phyloP scores from a whole-genome alignment of 2,329 filamentous ascomycete genomes.

The Elsinoe necatrix region DNA sequence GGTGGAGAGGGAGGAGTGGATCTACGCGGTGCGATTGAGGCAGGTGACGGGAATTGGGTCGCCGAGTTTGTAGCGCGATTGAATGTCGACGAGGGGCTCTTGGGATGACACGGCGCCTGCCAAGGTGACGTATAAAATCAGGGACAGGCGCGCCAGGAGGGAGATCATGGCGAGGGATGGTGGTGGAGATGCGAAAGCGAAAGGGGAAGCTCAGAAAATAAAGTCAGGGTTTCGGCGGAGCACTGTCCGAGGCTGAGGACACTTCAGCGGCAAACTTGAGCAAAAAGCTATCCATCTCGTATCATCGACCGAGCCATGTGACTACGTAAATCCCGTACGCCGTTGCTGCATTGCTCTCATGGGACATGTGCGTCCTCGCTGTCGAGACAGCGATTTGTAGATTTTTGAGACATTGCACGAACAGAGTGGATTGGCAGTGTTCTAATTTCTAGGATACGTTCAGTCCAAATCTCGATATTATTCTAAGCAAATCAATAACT shows the following conservation, averaged over 20 bases:
- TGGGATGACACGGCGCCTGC: slow-evolving; percentile 35
- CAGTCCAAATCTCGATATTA: too few species aligned
- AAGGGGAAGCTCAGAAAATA: slow-evolving; percentile 1
- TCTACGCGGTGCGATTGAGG: slow-evolving; percentile 45
- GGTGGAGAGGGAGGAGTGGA: slow-evolving; percentile 7
- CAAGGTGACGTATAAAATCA: slow-evolving; percentile 29
- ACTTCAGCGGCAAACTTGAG: too few species aligned
- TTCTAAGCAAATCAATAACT: too few species aligned
- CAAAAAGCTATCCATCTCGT: not conserved
- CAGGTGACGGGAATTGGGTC: slow-evolving; percentile 45
- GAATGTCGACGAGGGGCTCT: slow-evolving; percentile 32
- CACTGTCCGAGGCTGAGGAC: not conserved
- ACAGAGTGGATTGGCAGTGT: too few species aligned
- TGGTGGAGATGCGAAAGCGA: not conserved
- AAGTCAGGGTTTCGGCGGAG: slow-evolving; percentile 1
- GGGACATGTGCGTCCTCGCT: too few species aligned
- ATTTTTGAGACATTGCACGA: too few species aligned
- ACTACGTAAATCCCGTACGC: too few species aligned
- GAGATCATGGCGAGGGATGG: slow-evolving; percentile 17
- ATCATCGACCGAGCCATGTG: too few species aligned
- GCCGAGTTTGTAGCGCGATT: slow-evolving; percentile 39
- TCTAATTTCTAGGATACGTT: too few species aligned
- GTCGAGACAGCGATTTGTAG: too few species aligned
- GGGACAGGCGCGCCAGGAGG: slow-evolving; percentile 24
- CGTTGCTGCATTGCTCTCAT: too few species aligned